Base-by-base conservation (phyloP, 371 early-diverging fungal species). In the Nematocida ironsii region DNA sequence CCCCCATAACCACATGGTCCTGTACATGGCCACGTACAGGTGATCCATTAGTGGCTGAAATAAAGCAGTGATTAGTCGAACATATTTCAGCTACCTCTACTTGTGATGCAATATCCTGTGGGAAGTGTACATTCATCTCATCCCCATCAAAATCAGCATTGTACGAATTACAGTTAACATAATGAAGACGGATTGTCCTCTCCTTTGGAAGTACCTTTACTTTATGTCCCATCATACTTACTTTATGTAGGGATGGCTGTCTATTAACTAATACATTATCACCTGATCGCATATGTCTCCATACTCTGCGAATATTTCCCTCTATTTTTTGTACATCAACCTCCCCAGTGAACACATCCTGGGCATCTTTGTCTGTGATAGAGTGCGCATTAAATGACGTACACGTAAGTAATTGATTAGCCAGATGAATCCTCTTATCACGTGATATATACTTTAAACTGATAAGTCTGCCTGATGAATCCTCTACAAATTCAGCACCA, bases 101-200 rank as follows among this genome's bases (percentile, higher is more conserved):
- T 66, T 94, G 90, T 13, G 95, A 94, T 62, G 93, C 88, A 87
- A 95, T 93, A 87, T 92, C 93, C 88, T 99, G 98, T 47, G 97
- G 96, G 85, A 96, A 97, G 89, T 99, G 99, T 83, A 96, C 91
- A 88, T 99, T 99, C 97, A 99, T 99, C 89, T 99, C 99, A 89
- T 98, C 99, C 85, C 99, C 99, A 88, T 98, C 99, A 89, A 99
- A 98, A 90, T 99, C 99, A 73, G 98, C 98, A 87, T 96, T 96
- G 85, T 94, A 94, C 6, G 94, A 92, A 86, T 95, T 95, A 89
- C 94, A 94, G 86, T 91, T 91, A 64, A 95, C 95, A 87, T 98
- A 99, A 89, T 99, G 98, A 94, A 99, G 94, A 62, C 99, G 92
- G 87, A 99, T 93, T 4, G 98, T 98, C 83, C 94, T 96, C 86